Conservation (phyloP, 805 yeast species). For the Starmerella sp. region DNA sequence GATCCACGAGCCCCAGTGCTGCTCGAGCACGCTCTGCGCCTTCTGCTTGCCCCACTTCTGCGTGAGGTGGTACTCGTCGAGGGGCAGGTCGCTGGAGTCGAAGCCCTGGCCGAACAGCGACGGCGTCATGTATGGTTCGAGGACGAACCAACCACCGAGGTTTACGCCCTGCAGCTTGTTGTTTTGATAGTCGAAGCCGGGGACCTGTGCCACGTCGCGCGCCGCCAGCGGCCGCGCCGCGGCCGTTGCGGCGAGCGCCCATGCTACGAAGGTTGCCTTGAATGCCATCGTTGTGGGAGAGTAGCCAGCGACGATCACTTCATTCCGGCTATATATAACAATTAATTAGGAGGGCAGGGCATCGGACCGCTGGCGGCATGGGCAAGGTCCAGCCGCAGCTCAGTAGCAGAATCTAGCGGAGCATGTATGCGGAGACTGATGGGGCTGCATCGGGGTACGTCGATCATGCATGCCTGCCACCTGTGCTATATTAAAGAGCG, state of each 20-base stretch:
- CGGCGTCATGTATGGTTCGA: slow-evolving; percentile 81
- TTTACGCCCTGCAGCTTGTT: slow-evolving; percentile 42
- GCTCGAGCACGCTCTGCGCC: slow-evolving; percentile 40
- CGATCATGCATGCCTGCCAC: background rate
- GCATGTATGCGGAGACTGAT: background rate
- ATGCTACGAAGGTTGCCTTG: background rate
- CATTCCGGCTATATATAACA: background rate
- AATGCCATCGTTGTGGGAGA: background rate
- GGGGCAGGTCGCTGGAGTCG: slow-evolving; percentile 39
- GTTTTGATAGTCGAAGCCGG: slow-evolving; percentile 25
- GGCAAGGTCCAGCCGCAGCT: background rate
- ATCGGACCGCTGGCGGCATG: background rate
- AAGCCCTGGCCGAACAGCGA: slow-evolving; percentile 31
- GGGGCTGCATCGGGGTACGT: background rate
- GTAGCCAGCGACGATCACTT: background rate
- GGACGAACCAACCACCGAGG: slow-evolving; percentile 82
- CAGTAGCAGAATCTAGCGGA: background rate
- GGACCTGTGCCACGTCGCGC: slow-evolving; percentile 2
- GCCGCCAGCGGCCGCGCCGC: background rate
- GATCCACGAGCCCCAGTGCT: slow-evolving; percentile 73
- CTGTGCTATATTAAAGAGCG: background rate
- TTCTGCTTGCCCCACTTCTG: slow-evolving; percentile 48
- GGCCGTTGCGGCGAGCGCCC: background rate
- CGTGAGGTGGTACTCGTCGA: slow-evolving; percentile 71
- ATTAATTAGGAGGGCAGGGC: background rate